Conservation (phyloP, 495 filamentous ascomycete species). For the Lasiosphaeria hispida region DNA sequence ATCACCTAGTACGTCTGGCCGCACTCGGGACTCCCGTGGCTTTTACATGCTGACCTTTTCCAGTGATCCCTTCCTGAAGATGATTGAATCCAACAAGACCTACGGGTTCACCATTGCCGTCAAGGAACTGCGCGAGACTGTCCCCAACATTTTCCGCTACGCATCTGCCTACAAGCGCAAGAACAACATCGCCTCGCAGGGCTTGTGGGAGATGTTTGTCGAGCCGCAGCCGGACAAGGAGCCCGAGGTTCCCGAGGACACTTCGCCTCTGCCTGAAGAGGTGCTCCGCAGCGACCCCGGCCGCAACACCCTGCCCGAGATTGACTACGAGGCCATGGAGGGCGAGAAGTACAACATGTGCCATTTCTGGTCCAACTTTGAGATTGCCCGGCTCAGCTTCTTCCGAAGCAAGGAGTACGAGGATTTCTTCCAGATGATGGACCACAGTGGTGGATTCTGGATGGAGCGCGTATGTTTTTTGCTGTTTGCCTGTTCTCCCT, state of each 20-base stretch:
- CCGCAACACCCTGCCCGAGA: slow-evolving; percentile 67
- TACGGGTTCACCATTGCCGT: slow-evolving; percentile 99
- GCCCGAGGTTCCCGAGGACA: slow-evolving; percentile 58
- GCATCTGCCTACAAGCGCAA: slow-evolving; percentile 97
- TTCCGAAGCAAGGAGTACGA: slow-evolving; percentile 96
- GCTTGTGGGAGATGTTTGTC: slow-evolving; percentile 98
- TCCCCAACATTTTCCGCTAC: slow-evolving; percentile 98
- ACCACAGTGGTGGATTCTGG: slow-evolving; percentile 97
- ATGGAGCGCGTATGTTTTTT: slow-evolving; percentile 80
- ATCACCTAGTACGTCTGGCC: slow-evolving; percentile 84
- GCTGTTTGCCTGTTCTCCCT: neutral
- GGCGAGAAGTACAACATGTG: slow-evolving; percentile 99
- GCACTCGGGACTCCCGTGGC: neutral
- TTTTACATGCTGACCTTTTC: neutral
- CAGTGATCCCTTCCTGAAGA: slow-evolving; percentile 93
- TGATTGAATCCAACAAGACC: slow-evolving; percentile 91
- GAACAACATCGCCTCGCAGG: slow-evolving; percentile 86
- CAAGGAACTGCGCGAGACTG: slow-evolving; percentile 96
- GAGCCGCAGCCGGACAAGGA: slow-evolving; percentile 64
- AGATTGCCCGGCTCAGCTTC: slow-evolving; percentile 92
- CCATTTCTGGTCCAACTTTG: slow-evolving; percentile 99
- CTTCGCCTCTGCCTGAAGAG: slow-evolving; percentile 78
- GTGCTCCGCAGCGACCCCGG: slow-evolving; percentile 75
- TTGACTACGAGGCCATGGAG: slow-evolving; percentile 94
- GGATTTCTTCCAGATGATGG: slow-evolving; percentile 99